Evolutionary conservation across 352 stramenopile species (phyloP), one percentile per base, ranked within the genome.

Genomic region (Globisporangium heterothallicum): DNA sequence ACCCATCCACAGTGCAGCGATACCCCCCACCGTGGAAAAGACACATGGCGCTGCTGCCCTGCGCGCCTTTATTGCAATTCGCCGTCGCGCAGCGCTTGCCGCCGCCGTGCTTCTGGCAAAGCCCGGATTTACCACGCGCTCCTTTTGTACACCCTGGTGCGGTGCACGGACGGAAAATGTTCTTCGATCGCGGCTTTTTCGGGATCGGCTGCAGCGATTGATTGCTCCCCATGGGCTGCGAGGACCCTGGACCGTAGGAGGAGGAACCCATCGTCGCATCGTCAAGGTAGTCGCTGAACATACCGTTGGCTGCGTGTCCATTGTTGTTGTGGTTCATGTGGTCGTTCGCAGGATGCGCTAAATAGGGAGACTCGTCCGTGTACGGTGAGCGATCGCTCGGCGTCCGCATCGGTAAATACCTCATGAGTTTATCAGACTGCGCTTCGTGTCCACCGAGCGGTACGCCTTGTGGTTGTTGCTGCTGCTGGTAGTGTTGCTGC

Each of bases 11-110:
- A 1, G 70, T 90, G 58, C 86, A 96, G 19, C 85, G 84, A 40
- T 92, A 90, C 41, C 82, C 86, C 7, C 84, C 86, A 44, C 86
- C 86, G 48, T 96, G 86, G 56, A 88, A 89, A 9, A 92, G 63
- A 53, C 81, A 92, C 60, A 77, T 74, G 47, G 53, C 74, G 58
- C 74, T 91, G 55, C 73, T 86, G 30, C 82, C 80, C 51, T 95
- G 86, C 6, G 83, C 86, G 13, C 86, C 84, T 53, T 95, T 94
- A 32, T 74, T 61, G 58, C 86, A 94, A 12, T 78, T 65, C 0
- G 66, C 47, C 2, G 61, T 53, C 0, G 68, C 66, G 47, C 86
- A 95, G 18, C 78, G 76, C 61, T 92, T 91, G 48, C 86, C 84
- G 25, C 86, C 86, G 24, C 86, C 86, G 61, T 95, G 86, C 51